Evolutionary conservation across 805 yeast genomes (phyloP), one percentile per base, ranked within the genome.

Genomic region (Soucietia sequanensis): DNA sequence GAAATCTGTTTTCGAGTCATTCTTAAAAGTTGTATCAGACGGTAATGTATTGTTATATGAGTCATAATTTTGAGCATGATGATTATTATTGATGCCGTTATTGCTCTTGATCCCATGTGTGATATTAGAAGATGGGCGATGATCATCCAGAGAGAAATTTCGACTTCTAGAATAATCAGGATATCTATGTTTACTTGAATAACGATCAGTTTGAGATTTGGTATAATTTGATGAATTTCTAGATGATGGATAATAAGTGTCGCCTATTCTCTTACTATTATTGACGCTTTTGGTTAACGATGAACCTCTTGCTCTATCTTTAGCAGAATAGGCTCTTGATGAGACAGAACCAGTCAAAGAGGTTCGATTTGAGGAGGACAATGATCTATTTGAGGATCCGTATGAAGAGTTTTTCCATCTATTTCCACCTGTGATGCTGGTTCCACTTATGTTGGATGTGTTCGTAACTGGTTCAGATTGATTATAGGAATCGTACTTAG

Each of bases 211-310:
- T n/a, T 15, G 34, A 14, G 35, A 18, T 15, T 21, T 30, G 20
- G 20, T 17, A 18, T 31, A 29, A 14, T 19, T 14, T 15, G 18
- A 27, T 23, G 46, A 41, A 9, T 37, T n/a, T 27, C 46, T 46
- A 10, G 50, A 41, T n/a, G n/a, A n/a, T 7, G 63, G 63, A 38
- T 56, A 60, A 39, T 60, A 60, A 5, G 62, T 52, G 36, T 60
- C 65, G 20, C 47, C 43, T 5, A 41, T 32, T n/a, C 48, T 34
- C 34, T 43, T 51, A 3, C 44, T 40, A 25, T 50, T 44, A 34
- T 48, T 50, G 21, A 52, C 37, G 11, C 51, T 30, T 3, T 50
- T 39, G 17, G 49, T 42, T n/a, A 33, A 30, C 6, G 47, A 38
- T 4, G 40, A 35, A 3, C 52, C 38, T 26, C 57, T 48, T 25